Conservation (phyloP, 306 rosid species). For the Fagus sylvatica region DNA sequence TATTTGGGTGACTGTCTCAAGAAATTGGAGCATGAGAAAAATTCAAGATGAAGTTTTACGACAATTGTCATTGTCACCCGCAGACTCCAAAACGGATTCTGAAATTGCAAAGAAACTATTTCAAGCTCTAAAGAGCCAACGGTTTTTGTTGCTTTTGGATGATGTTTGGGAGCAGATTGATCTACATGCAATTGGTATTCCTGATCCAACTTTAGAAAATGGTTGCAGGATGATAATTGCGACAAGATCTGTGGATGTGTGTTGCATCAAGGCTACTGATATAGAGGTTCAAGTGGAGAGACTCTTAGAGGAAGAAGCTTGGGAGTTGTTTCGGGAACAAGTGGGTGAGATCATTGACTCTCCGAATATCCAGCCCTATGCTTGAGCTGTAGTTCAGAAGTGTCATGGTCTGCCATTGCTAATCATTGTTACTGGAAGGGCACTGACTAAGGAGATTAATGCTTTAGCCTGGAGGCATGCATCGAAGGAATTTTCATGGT, state of each 20-base stretch:
- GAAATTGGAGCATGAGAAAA: neutral
- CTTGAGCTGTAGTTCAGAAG: neutral
- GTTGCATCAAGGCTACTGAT: neutral
- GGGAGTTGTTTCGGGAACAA: conserved; percentile 2
- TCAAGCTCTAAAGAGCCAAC: neutral
- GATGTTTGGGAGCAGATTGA: neutral
- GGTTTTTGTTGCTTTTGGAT: neutral
- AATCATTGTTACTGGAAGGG: neutral
- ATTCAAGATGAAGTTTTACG: neutral
- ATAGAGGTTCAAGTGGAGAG: neutral
- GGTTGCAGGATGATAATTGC: neutral
- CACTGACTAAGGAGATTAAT: neutral
- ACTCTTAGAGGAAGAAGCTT: neutral
- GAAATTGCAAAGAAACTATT: neutral
- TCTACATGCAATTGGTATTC: neutral
- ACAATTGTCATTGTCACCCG: neutral
- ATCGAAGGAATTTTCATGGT: neutral
- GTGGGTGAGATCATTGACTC: neutral
- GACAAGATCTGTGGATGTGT: neutral
- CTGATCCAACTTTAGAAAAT: neutral
- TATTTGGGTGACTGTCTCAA: conserved; percentile 6
- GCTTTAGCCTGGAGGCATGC: neutral
- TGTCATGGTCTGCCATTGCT: neutral
- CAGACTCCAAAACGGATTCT: neutral
- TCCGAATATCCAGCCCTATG: neutral